Evolutionary conservation across 768 basidiomycete species (phyloP).

Genomic region (Kwoniella botswanensis): DNA sequence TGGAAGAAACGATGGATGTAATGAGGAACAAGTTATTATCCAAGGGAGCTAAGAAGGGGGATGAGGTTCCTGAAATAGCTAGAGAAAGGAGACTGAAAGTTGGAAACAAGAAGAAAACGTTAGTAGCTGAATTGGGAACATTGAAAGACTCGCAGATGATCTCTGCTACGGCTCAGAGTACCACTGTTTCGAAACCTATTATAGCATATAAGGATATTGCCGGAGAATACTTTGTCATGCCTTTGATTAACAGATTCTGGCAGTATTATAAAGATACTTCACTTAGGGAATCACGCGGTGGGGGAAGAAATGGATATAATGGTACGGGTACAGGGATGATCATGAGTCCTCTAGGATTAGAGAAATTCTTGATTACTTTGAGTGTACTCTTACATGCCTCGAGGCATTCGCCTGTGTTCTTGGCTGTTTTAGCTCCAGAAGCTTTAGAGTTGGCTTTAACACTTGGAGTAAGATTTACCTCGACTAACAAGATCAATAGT

Average conservation of each 20-base stretch:
- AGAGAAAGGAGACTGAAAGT: constrained; percentile 79
- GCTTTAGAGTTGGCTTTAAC: constrained; percentile 81
- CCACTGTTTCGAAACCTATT: constrained; percentile 30
- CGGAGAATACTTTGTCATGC: constrained; percentile 84
- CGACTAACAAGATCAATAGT: constrained; percentile 45
- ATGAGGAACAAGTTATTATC: constrained; percentile 71
- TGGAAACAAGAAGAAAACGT: constrained; percentile 41
- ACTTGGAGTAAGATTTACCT: constrained; percentile 66
- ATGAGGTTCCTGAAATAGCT: constrained; percentile 67
- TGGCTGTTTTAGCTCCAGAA: constrained; percentile 79
- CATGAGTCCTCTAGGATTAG: constrained; percentile 75
- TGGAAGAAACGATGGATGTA: constrained; percentile 68
- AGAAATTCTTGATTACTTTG: constrained; percentile 76
- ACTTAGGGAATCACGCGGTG: constrained; percentile 68
- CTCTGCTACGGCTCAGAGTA: neutral
- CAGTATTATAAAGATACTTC: constrained; percentile 85
- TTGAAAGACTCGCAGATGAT: constrained; percentile 33
- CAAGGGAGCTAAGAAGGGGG: constrained; percentile 65
- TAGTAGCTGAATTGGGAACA: constrained; percentile 40
- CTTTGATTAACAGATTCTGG: constrained; percentile 94
- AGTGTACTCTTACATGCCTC: constrained; percentile 81
- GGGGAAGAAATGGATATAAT: constrained; percentile 61
- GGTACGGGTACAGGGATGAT: constrained; percentile 82
- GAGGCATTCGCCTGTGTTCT: constrained; percentile 78
- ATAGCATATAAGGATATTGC: constrained; percentile 67